Percentiles rank a stretch among this genome's conserved stretches.
Conservation (phyloP, 768 basidiomycete genomes). For the Lactarius akahatsu region DNA sequence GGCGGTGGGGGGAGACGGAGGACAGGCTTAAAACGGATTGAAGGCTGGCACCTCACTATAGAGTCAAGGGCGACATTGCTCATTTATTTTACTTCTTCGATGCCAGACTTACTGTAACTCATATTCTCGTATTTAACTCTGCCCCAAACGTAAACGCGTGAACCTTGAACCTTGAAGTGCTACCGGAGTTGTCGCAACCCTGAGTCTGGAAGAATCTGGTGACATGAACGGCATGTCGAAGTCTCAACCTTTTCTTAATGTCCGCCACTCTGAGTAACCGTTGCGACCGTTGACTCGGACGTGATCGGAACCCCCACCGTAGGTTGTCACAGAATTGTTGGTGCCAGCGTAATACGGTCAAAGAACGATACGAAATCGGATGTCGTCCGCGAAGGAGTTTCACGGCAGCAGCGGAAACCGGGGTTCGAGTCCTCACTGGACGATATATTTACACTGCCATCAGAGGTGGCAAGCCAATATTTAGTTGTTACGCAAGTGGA, state of each 20-base stretch:
- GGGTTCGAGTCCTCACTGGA: neutral
- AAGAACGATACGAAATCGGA: neutral
- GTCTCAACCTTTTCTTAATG: too few relatives aligned
- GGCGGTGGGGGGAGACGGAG: constrained; percentile 59
- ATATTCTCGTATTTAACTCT: neutral
- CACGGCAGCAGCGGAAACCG: neutral
- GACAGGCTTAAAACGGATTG: constrained; percentile 22
- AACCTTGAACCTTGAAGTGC: neutral
- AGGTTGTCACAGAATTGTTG: neutral
- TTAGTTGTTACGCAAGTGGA: neutral
- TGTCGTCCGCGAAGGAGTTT: neutral
- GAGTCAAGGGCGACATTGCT: neutral
- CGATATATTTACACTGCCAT: neutral
- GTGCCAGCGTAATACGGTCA: neutral
- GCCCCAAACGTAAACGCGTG: too few relatives aligned
- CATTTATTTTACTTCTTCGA: neutral
- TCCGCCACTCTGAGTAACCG: neutral
- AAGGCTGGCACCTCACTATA: neutral
- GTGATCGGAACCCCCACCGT: neutral
- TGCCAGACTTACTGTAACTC: neutral
- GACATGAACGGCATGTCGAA: neutral
- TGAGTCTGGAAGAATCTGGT: neutral
- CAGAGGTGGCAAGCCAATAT: neutral
- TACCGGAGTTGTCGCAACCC: neutral
- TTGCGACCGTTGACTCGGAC: neutral